phyloP scores from a whole-genome alignment of 192 early-diverging fungal genomes.

The Coemansia sp. region DNA sequence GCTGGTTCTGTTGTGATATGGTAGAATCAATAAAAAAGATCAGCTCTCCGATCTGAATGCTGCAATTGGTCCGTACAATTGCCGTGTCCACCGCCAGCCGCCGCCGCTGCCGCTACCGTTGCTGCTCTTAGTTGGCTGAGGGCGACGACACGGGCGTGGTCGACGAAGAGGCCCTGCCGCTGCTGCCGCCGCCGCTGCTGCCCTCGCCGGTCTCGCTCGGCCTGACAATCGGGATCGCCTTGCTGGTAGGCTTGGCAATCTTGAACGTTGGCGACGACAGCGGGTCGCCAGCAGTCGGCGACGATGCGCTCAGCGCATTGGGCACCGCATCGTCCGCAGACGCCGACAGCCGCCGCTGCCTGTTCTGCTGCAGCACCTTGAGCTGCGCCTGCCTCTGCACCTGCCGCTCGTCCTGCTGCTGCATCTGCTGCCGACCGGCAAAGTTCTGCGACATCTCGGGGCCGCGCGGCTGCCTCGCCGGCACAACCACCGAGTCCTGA shows the following conservation, averaged over 20 bases:
- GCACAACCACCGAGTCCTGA: slow-evolving; percentile 60
- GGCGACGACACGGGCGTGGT: slow-evolving; percentile 2
- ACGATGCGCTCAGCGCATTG: slow-evolving; percentile 2
- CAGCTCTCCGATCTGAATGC: too few relatives aligned
- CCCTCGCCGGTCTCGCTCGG: slow-evolving; percentile 16
- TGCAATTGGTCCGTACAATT: background rate
- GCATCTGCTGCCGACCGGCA: slow-evolving; percentile 56
- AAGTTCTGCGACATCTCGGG: slow-evolving; percentile 72
- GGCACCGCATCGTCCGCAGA: slow-evolving; percentile 23
- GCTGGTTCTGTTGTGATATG: too few relatives aligned
- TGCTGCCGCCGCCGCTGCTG: slow-evolving; percentile 5
- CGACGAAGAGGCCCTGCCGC: background rate
- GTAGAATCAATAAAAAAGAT: too few relatives aligned
- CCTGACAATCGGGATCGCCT: slow-evolving; percentile 47
- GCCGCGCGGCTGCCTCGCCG: slow-evolving; percentile 69
- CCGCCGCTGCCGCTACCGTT: slow-evolving; percentile 1
- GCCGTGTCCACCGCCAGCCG: too few relatives aligned
- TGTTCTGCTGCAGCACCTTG: slow-evolving; percentile 49
- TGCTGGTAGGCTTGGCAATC: slow-evolving; percentile 45
- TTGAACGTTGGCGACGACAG: slow-evolving; percentile 23
- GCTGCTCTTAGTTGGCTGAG: slow-evolving; percentile 1
- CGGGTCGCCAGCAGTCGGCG: background rate
- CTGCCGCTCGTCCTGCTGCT: slow-evolving; percentile 48
- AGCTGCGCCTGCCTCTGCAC: slow-evolving; percentile 48
- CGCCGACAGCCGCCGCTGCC: slow-evolving; percentile 49